A percentile compares a stretch with the other conserved stretches of the same genome.
These are phyloP conservation scores for Pyracantha coccinea DNA, from an alignment of 331 rosid species.

Conservation along the genomic window DNA sequence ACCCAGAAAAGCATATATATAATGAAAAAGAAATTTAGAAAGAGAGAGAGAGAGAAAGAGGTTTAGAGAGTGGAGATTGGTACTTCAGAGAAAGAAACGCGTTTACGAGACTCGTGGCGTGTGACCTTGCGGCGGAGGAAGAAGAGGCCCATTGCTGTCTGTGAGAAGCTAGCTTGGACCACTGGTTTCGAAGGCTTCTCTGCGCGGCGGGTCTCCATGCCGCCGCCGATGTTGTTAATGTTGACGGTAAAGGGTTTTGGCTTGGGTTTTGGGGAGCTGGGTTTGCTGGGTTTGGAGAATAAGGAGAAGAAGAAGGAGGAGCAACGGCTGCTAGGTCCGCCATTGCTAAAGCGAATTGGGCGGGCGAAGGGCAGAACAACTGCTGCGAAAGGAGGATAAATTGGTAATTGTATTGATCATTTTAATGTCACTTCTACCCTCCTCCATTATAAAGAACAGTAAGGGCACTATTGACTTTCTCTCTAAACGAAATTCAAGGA, in stretches of 20 bases:
- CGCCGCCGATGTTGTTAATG: slow-evolving; percentile 24
- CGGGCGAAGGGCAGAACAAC: background rate
- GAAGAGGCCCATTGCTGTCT: slow-evolving; percentile 43
- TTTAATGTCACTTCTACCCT: background rate
- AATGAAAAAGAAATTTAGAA: background rate
- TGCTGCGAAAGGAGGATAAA: background rate
- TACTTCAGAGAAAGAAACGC: slow-evolving; percentile 49
- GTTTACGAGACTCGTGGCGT: slow-evolving; percentile 59
- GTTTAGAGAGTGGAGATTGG: background rate
- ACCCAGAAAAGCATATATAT: background rate
- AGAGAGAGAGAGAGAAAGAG: no score
- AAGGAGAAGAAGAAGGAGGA: background rate
- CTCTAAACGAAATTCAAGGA: no score
- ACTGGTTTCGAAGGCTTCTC: slow-evolving; percentile 63
- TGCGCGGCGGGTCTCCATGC: slow-evolving; percentile 67
- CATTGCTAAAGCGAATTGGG: background rate
- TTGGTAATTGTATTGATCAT: background rate
- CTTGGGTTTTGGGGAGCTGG: background rate
- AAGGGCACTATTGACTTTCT: background rate
- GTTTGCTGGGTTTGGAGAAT: slow-evolving; percentile 10
- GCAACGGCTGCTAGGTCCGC: slow-evolving; percentile 9
- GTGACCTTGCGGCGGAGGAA: slow-evolving; percentile 51
- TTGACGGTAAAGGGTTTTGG: slow-evolving; percentile 4
- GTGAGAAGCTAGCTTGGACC: slow-evolving; percentile 50
- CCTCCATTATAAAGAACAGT: background rate